Percentiles rank a stretch among this genome's conserved stretches.
phyloP scores from a whole-genome alignment of 2,329 filamentous ascomycete species.

The Paraphaeosphaeria sporulosa region DNA sequence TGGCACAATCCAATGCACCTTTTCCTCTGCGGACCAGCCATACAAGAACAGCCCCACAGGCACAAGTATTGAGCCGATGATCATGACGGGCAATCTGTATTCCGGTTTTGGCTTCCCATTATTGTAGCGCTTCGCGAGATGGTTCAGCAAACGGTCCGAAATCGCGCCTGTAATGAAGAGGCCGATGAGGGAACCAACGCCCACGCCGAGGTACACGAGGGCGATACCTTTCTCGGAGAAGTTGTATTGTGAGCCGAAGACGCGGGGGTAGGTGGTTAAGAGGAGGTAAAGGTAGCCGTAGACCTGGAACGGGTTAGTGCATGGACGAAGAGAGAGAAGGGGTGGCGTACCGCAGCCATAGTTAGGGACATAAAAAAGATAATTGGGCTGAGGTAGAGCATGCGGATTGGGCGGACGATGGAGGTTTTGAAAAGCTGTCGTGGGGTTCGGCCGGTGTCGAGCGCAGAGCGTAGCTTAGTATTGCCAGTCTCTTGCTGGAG shows the following conservation, averaged over 20 bases:
- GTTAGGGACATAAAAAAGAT: constrained; percentile 23
- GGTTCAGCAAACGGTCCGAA: not conserved
- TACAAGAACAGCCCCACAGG: constrained; percentile 53
- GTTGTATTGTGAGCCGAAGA: constrained; percentile 25
- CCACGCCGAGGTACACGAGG: constrained; percentile 20
- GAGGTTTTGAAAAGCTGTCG: constrained; percentile 9
- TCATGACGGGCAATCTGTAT: constrained; percentile 11
- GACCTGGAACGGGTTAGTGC: constrained; percentile 13
- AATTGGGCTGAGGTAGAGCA: constrained; percentile 31
- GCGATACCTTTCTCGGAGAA: constrained; percentile 21
- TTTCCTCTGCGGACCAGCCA: constrained; percentile 60
- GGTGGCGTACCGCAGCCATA: constrained; percentile 2
- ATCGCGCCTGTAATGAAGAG: constrained; percentile 19
- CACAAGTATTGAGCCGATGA: not conserved
- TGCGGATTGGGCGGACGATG: constrained; percentile 38
- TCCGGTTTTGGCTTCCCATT: constrained; percentile 9
- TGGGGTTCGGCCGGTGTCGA: constrained; percentile 7
- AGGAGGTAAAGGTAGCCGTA: constrained; percentile 29
- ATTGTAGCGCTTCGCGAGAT: constrained; percentile 6
- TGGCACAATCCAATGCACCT: constrained; percentile 62
- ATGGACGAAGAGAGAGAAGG: not conserved
- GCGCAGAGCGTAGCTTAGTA: constrained; percentile 37
- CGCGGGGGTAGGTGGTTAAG: constrained; percentile 27
- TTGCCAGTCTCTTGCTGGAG: constrained; percentile 38
- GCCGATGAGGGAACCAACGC: constrained; percentile 25